phyloP scores from a whole-genome alignment of 1,284 basidiomycete genomes.

The Cutaneotrichosporon curvatum region DNA sequence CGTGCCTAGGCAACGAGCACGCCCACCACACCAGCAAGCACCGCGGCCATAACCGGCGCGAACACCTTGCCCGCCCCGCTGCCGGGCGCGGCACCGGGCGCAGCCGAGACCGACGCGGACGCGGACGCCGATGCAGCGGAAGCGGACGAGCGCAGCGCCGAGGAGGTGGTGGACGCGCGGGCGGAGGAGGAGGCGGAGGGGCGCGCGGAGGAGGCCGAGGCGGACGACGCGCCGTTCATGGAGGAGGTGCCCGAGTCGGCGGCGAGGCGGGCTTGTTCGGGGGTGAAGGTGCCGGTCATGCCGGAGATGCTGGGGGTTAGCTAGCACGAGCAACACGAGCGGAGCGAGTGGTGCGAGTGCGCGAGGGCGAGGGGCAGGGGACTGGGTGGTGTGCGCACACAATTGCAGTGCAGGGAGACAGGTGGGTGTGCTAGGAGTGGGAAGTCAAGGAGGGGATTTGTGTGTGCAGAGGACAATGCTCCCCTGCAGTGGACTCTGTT shows the following conservation, averaged over 20 bases:
- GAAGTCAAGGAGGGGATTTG: too few species aligned
- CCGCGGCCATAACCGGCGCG: not conserved
- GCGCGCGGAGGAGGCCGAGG: conserved; percentile 1
- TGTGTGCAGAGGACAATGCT: too few species aligned
- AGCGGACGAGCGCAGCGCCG: conserved; percentile 12
- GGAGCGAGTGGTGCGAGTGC: too few species aligned
- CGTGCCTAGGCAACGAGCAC: too few species aligned
- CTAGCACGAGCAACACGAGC: too few species aligned
- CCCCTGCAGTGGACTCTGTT: too few species aligned
- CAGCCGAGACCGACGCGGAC: conserved; percentile 7
- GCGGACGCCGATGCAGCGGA: conserved; percentile 3
- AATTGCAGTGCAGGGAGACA: too few species aligned
- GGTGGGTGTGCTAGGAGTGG: too few species aligned
- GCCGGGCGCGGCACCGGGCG: conserved; percentile 3
- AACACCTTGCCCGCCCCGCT: conserved; percentile 11
- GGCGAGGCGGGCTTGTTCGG: conserved; percentile 23
- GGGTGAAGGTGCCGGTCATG: conserved; percentile 44
- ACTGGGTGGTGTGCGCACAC: not conserved
- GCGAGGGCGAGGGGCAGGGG: not conserved
- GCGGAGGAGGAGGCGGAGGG: conserved; percentile 4
- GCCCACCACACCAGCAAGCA: too few species aligned
- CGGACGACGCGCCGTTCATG: conserved; percentile 8
- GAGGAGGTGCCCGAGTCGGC: conserved; percentile 19
- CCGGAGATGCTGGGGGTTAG: conserved; percentile 24
- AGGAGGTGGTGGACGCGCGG: conserved; percentile 1